Evolutionary conservation across 2,329 filamentous ascomycete species (phyloP).

Genomic region (Fusarium oxysporum): DNA sequence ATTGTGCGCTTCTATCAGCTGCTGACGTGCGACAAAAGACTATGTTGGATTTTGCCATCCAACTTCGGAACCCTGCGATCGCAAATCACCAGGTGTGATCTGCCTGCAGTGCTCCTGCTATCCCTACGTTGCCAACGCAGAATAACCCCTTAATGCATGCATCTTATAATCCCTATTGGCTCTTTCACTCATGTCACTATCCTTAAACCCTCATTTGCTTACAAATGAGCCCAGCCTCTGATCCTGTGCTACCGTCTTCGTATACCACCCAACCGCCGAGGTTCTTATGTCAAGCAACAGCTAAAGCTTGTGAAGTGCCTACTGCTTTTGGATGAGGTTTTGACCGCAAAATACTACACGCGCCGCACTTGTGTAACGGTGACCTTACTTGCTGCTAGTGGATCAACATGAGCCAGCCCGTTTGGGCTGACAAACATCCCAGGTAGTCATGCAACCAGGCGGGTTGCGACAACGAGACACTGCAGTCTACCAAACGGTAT

Average conservation of each 20-base stretch:
- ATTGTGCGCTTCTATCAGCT: background rate
- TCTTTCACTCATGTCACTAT: background rate
- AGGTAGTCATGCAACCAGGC: background rate
- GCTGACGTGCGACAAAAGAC: background rate
- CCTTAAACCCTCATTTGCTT: background rate
- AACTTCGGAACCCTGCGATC: background rate
- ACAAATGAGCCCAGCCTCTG: background rate
- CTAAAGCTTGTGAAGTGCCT: background rate
- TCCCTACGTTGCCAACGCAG: constrained; percentile 9
- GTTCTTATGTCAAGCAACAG: background rate
- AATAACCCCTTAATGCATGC: constrained; percentile 8
- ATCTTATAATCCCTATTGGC: background rate
- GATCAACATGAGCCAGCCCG: background rate
- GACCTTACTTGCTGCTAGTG: background rate
- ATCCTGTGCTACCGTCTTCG: constrained; percentile 13
- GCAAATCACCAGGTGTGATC: constrained; percentile 4
- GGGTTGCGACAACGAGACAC: background rate
- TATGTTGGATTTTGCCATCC: background rate
- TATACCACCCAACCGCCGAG: constrained; percentile 12
- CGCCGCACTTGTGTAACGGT: constrained; percentile 31
- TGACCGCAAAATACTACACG: constrained; percentile 8
- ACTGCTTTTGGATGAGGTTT: background rate
- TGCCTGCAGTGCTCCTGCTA: background rate
- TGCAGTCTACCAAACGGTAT: constrained; percentile 3
- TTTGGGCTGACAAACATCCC: background rate